These are phyloP conservation scores for Arthrobotrys iridis DNA, from an alignment of 2,329 filamentous ascomycete species.

Conservation along the genomic window DNA sequence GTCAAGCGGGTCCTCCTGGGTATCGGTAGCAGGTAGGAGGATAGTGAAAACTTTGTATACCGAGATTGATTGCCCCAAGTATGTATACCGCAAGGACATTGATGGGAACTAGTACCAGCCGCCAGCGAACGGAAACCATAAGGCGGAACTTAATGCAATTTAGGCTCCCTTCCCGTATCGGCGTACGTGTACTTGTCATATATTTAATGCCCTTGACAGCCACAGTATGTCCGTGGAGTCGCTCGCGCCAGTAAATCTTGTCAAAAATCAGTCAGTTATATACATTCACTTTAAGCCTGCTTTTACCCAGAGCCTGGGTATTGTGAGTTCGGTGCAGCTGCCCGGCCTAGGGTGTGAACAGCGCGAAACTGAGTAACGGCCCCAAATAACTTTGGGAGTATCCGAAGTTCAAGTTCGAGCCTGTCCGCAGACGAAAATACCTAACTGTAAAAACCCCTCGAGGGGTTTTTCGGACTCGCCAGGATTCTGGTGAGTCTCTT, in stretches of 20 bases:
- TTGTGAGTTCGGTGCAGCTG: background rate
- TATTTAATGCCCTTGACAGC: no score
- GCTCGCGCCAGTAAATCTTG: no score
- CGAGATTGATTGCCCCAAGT: background rate
- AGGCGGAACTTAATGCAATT: no score
- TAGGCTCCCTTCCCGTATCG: no score
- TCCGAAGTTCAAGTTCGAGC: background rate
- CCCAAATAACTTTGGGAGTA: no score
- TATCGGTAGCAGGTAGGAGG: background rate
- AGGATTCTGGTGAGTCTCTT: background rate
- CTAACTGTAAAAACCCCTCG: background rate
- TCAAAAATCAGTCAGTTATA: no score
- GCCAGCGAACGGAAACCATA: no score
- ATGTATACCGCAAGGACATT: background rate
- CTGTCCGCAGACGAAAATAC: background rate
- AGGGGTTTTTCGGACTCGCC: background rate
- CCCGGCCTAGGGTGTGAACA: no score
- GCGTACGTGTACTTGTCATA: no score
- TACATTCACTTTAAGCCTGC: background rate
- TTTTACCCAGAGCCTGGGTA: background rate
- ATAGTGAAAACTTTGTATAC: background rate
- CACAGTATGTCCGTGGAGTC: no score
- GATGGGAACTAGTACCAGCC: background rate
- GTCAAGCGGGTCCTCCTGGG: constrained; percentile 1
- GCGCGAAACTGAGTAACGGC: no score